phyloP scores from a whole-genome alignment of 805 yeast species.

The Saccharomycopsis selenospora region DNA sequence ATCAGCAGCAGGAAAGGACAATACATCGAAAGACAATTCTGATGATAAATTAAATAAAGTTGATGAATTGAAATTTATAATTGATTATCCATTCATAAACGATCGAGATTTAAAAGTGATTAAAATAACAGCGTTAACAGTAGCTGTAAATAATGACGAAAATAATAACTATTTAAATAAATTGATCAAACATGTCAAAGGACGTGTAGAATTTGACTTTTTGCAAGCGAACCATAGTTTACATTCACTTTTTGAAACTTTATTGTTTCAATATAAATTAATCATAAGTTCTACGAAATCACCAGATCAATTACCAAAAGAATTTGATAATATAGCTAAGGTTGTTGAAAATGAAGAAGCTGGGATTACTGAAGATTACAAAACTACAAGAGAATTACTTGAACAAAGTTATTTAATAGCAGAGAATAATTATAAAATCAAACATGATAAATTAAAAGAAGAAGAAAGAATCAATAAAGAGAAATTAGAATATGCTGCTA shows the following conservation, averaged over 20 bases:
- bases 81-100: constrained; percentile 35
- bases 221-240: constrained; percentile 53
- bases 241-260: constrained; percentile 41
- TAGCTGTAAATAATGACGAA: constrained; percentile 50
- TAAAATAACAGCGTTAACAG: constrained; percentile 63
- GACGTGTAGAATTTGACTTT: constrained; percentile 59
- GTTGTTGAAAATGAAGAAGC: not conserved
- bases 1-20: constrained; percentile 23
- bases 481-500: constrained; percentile 55
- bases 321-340: not conserved
- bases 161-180: constrained; percentile 37
- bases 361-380: constrained; percentile 26
- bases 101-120: constrained; percentile 59
- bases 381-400: constrained; percentile 30
- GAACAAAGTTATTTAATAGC: constrained; percentile 50
- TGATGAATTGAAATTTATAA: constrained; percentile 29
- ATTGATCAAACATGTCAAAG: constrained; percentile 26
- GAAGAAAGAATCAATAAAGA: constrained; percentile 29
- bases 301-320: too few species aligned
- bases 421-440: constrained; percentile 36
- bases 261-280: constrained; percentile 48
- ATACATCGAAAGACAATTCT: constrained; percentile 3
- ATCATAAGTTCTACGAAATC: constrained; percentile 25
- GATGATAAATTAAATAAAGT: constrained; percentile 18
- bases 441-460: constrained; percentile 31